Conservation (phyloP, 2,329 filamentous ascomycete species). For the Hymenoscyphus fructigenus region DNA sequence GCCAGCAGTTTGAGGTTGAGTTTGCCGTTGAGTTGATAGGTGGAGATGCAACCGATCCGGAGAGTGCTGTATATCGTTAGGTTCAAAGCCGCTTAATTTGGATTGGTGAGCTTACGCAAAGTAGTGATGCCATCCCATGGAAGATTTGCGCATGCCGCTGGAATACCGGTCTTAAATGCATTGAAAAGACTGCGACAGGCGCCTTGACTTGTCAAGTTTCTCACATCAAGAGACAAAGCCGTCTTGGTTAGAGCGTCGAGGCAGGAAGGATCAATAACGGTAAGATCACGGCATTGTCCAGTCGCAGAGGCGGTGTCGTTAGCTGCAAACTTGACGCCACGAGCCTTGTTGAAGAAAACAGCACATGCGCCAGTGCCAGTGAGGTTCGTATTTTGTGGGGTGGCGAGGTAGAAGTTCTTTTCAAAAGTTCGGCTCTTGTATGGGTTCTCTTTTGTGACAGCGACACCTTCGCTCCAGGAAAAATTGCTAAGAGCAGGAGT, state of each 20-base stretch:
- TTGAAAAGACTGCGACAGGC: neutral
- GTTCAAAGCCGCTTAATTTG: neutral
- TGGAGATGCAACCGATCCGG: neutral
- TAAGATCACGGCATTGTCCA: neutral
- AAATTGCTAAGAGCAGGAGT: neutral
- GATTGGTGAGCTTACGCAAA: neutral
- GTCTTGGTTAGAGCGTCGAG: neutral
- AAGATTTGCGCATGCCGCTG: neutral
- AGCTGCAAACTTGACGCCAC: neutral
- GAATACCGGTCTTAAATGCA: neutral
- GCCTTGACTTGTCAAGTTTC: neutral
- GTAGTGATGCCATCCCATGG: neutral
- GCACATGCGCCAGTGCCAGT: neutral
- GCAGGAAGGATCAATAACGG: neutral
- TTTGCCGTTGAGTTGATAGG: neutral
- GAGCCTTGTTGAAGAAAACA: neutral
- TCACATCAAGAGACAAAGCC: neutral
- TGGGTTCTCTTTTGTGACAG: neutral
- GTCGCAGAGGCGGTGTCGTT: neutral
- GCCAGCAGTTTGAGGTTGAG: constrained; percentile 6
- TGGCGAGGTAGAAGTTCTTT: neutral
- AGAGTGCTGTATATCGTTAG: neutral
- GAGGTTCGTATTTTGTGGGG: neutral
- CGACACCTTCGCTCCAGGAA: neutral
- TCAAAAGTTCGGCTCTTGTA: neutral